Evolutionary conservation across 306 rosid genomes (phyloP).

Genomic region (Vicia faba): DNA sequence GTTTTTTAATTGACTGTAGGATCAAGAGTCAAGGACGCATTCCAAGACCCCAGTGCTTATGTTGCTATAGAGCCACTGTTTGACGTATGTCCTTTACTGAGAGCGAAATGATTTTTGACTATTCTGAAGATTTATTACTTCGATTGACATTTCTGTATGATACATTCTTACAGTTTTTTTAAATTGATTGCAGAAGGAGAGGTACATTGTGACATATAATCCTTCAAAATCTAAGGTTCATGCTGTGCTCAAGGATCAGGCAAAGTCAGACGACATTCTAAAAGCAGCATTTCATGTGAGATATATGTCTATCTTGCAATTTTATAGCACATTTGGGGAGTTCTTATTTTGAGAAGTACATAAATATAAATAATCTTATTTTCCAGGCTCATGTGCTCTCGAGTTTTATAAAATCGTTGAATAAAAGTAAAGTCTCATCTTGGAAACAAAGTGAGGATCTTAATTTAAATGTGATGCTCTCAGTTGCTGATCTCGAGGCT

Average conservation of each 20-base stretch:
- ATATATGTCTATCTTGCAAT: slow-evolving; percentile 35
- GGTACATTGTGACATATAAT: slow-evolving; percentile 82
- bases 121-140: slow-evolving; percentile 21
- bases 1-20: slow-evolving; percentile 50
- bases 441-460: slow-evolving; percentile 46
- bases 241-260: slow-evolving; percentile 94
- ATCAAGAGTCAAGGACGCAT: slow-evolving; percentile 91
- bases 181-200: slow-evolving; percentile 68
- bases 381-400: slow-evolving; percentile 90
- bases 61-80: slow-evolving; percentile 82
- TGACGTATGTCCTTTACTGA: slow-evolving; percentile 51
- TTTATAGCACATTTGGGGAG: slow-evolving; percentile 17
- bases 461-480: slow-evolving; percentile 40
- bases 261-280: slow-evolving; percentile 91
- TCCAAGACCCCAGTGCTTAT: slow-evolving; percentile 88
- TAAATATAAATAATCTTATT: slow-evolving; percentile 36
- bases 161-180: slow-evolving; percentile 36
- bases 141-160: slow-evolving; percentile 17
- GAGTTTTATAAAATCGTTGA: slow-evolving; percentile 64
- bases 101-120: slow-evolving; percentile 21
- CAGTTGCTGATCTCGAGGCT: slow-evolving; percentile 61
- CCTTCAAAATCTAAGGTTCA: slow-evolving; percentile 78
- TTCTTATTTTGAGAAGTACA: slow-evolving; percentile 25
- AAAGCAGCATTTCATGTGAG: slow-evolving; percentile 98
- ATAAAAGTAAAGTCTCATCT: slow-evolving; percentile 38